Evolutionary conservation across 805 yeast species (phyloP), one percentile per base, ranked within the genome.

Genomic region (Maudiozyma turicensis): DNA sequence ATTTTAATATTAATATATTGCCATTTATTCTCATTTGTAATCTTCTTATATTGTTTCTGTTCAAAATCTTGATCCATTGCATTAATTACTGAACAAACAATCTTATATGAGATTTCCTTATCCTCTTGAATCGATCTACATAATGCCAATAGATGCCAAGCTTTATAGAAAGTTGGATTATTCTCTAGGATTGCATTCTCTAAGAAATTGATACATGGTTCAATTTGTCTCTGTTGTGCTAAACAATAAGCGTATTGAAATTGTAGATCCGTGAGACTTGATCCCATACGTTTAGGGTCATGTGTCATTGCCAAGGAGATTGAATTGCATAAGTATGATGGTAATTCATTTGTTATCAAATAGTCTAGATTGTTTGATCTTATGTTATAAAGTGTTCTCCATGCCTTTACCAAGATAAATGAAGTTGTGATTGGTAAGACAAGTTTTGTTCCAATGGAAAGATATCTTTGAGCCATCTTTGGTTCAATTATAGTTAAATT

Each of bases 131-230:
- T 74, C 0, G 90, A 76, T 32, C 81, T 70, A n/a, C 84, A 64
- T 49, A 86, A 72, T 0, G 81, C 77, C 40, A 85, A 67, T 54
- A 86, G 66, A 59, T 85, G 85, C 81, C 91, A 81, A 7, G 81
- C 74, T 56, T 75, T 75, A 56, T 81, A 71, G 45, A 79, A 74
- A 40, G 75, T 75, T 0, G 86, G 84, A 49, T 71, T 71, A 40
- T 70, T 64, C 43, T 72, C 76, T 50, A 81, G 66, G 5, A 78
- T 70, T 2, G 68, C 65, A 44, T 68, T 64, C 58, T 78, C 81
- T 51, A 80, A 59, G 43, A 74, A 64, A 50, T 69, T 72, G 9
- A 71, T 58, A 3, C 84, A 69, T 8, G 70, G 72, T 26, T 66
- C 68, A 13, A 73, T 59, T 14, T 72, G 64, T 20, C 76, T 66